These are phyloP conservation scores for Acaromyces ingoldii DNA, from an alignment of 1,284 basidiomycete genomes.

Conservation along the genomic window DNA sequence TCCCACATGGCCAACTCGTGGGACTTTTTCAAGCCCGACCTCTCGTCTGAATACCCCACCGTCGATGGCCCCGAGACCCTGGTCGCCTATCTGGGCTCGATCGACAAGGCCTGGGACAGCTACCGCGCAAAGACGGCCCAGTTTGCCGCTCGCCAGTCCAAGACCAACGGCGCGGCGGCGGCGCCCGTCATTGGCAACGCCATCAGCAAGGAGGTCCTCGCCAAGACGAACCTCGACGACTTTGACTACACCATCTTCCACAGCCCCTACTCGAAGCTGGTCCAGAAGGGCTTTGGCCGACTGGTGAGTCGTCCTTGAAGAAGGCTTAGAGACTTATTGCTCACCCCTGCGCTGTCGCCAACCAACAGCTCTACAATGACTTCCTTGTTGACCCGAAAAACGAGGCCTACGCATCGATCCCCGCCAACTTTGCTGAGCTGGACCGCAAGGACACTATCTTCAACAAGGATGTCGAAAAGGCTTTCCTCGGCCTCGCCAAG, in stretches of 20 bases:
- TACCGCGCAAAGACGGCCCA: constrained; percentile 79
- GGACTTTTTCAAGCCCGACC: constrained; percentile 53
- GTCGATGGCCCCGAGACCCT: constrained; percentile 97
- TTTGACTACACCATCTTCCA: constrained; percentile 85
- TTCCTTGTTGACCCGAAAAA: constrained; percentile 73
- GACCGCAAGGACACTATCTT: constrained; percentile 60
- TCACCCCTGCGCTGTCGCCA: not conserved
- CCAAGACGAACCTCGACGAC: constrained; percentile 64
- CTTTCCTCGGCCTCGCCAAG: constrained; percentile 43
- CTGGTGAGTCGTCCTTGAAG: constrained; percentile 54
- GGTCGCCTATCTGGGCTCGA: constrained; percentile 86
- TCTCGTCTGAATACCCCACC: constrained; percentile 73
- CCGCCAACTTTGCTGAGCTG: constrained; percentile 61
- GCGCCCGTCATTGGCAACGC: constrained; percentile 22
- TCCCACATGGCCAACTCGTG: constrained; percentile 97
- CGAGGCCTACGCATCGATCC: constrained; percentile 68
- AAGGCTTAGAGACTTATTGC: not conserved
- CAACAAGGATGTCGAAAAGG: constrained; percentile 92
- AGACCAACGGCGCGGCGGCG: constrained; percentile 14
- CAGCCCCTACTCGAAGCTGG: constrained; percentile 90
- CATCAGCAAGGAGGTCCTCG: constrained; percentile 24
- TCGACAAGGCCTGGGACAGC: constrained; percentile 81
- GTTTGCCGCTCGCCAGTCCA: constrained; percentile 18
- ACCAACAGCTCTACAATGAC: constrained; percentile 69
- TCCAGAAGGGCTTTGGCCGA: constrained; percentile 94